A percentile compares a stretch with the other conserved stretches of the same genome.
Evolutionary conservation across 75 land plant genomes (phyloP).

Genomic region (Picea glauca): DNA sequence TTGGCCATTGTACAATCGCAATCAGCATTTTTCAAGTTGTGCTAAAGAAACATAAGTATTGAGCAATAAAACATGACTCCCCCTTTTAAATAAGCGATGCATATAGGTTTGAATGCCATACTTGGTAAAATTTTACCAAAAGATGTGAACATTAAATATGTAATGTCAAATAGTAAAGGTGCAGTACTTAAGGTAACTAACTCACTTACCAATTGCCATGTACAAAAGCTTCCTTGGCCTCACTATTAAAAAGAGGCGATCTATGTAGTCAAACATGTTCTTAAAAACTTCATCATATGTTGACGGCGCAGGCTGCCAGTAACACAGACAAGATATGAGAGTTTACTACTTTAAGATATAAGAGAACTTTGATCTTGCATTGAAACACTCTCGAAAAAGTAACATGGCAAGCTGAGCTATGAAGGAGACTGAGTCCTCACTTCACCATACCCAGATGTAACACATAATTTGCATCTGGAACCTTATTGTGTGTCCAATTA

Average conservation of each 20-base stretch:
- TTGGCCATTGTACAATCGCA: not conserved
- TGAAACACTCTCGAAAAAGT: not conserved
- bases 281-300: slow-evolving; percentile 62
- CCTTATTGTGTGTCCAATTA: not conserved
- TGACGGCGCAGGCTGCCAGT: slow-evolving; percentile 38
- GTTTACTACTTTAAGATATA: not conserved
- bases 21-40: not conserved
- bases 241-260: slow-evolving; percentile 58
- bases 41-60: not conserved
- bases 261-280: slow-evolving; percentile 65
- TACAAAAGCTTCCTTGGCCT: slow-evolving; percentile 82
- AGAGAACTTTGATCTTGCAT: not conserved
- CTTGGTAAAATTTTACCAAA: not conserved
- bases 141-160: not conserved
- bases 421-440: not conserved
- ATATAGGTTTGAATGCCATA: not conserved
- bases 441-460: not conserved
- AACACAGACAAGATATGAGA: slow-evolving; percentile 14
- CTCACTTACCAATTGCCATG: slow-evolving; percentile 74
- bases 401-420: not conserved
- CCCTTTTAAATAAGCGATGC: no score
- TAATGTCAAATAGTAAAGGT: not conserved
- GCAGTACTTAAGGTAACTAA: not conserved
- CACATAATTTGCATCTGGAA: not conserved
- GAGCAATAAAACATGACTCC: not conserved